phyloP scores from a whole-genome alignment of 148 eudicot species.

The Nyssa sinensis region DNA sequence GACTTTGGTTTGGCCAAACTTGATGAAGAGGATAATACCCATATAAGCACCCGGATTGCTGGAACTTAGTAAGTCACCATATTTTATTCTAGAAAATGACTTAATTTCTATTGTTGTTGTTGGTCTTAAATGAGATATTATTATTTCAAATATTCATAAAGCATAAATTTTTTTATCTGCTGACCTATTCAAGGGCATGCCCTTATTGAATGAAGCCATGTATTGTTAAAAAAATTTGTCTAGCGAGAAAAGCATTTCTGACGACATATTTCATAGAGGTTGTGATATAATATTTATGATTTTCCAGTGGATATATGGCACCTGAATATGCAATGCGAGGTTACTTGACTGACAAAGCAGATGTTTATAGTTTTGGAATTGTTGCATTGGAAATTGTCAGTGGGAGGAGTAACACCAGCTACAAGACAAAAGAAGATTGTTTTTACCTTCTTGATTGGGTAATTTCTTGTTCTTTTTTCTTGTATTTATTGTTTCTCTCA shows the following conservation, averaged over 20 bases:
- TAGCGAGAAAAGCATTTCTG: not conserved
- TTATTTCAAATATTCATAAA: too few species aligned
- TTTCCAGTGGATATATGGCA: slow-evolving; percentile 53
- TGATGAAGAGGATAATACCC: slow-evolving; percentile 48
- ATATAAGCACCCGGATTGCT: slow-evolving; percentile 51
- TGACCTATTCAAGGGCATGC: not conserved
- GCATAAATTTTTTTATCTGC: too few species aligned
- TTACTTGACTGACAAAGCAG: slow-evolving; percentile 43
- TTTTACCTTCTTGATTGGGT: slow-evolving; percentile 46
- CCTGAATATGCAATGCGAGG: slow-evolving; percentile 54
- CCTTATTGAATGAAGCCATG: not conserved
- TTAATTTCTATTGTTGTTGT: not conserved
- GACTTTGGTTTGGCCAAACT: slow-evolving; percentile 52
- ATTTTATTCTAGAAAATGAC: not conserved
- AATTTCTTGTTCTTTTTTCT: not conserved
- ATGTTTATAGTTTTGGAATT: slow-evolving; percentile 45
- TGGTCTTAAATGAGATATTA: not conserved
- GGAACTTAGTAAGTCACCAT: slow-evolving; percentile 42
- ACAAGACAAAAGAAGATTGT: slow-evolving; percentile 22
- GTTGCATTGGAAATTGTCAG: slow-evolving; percentile 37
- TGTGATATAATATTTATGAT: not conserved
- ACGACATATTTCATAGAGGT: too few species aligned
- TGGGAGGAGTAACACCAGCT: slow-evolving; percentile 22
- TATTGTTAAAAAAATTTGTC: not conserved
- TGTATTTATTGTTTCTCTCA: not conserved